Evolutionary conservation across 768 basidiomycete species (phyloP).

Genomic region (Mycena venus): DNA sequence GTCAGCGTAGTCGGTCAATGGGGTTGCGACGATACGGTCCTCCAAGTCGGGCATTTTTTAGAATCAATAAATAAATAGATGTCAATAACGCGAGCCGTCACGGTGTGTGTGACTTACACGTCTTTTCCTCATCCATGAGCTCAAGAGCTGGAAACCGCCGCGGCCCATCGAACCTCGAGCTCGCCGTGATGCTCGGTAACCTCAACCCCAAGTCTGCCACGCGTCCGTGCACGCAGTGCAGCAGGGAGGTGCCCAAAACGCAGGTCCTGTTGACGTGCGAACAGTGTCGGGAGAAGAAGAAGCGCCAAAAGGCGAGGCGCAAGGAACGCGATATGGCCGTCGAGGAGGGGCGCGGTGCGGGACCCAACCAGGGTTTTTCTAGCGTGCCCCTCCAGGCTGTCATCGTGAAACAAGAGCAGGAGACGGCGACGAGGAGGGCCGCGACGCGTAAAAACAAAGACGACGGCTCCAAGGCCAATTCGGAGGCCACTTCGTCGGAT

Average conservation of each 20-base stretch:
- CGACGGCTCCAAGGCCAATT: background rate
- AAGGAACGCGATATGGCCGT: slow-evolving; percentile 16
- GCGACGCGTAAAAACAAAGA: background rate
- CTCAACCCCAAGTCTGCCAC: slow-evolving; percentile 15
- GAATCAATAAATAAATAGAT: slow-evolving; percentile 38
- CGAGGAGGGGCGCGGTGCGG: background rate
- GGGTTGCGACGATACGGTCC: slow-evolving; percentile 78
- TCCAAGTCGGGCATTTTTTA: slow-evolving; percentile 66
- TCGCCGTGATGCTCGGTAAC: slow-evolving; percentile 7
- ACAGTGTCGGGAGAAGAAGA: slow-evolving; percentile 16
- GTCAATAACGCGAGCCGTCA: slow-evolving; percentile 2
- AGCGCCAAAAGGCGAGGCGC: slow-evolving; percentile 3
- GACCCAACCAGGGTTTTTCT: background rate
- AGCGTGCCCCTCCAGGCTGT: slow-evolving; percentile 15
- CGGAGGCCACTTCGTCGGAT: background rate
- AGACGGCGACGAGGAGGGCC: slow-evolving; percentile 1
- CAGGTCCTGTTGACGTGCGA: slow-evolving; percentile 21
- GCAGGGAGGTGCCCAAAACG: slow-evolving; percentile 3
- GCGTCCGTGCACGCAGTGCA: slow-evolving; percentile 21
- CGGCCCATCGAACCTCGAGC: slow-evolving; percentile 10
- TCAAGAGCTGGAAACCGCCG: background rate
- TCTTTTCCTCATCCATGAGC: background rate
- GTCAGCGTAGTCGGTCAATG: slow-evolving; percentile 89
- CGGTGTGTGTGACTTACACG: background rate
- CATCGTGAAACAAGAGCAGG: slow-evolving; percentile 14